phyloP scores from a whole-genome alignment of 371 early-diverging fungal genomes.

The Syncephalis plumigaleata region DNA sequence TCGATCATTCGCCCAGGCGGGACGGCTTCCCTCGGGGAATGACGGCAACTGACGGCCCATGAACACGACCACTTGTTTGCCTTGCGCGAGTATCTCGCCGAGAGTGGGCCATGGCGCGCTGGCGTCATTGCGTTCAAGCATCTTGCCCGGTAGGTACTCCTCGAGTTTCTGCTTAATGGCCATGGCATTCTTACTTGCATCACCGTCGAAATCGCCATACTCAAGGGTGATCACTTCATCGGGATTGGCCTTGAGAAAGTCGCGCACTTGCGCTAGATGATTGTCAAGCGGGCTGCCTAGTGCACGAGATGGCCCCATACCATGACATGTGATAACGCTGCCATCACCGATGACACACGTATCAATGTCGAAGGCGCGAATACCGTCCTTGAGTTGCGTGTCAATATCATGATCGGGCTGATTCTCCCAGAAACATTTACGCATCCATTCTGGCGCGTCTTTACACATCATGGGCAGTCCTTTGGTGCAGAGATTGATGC shows the following conservation, averaged over 20 bases:
- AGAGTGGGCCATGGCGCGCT: conserved; percentile 12
- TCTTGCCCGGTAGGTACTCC: no score
- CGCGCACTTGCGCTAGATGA: background rate
- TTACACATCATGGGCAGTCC: no score
- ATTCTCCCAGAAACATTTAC: conserved; percentile 19
- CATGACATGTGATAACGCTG: conserved; percentile 4
- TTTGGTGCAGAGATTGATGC: no score
- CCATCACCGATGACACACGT: conserved; percentile 1
- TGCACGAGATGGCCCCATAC: background rate
- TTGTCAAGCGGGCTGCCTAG: conserved; percentile 3
- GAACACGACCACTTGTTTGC: conserved; percentile 14
- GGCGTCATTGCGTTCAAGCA: background rate
- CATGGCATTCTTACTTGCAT: background rate
- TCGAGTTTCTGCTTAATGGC: conserved; percentile 1
- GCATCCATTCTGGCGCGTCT: conserved; percentile 10
- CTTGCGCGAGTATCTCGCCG: conserved; percentile 12
- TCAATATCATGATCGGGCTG: conserved; percentile 11
- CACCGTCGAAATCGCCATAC: conserved; percentile 6
- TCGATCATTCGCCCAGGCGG: no score
- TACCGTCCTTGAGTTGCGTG: conserved; percentile 15
- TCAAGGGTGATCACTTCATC: conserved; percentile 5
- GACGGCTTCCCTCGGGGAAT: no score
- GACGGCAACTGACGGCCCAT: conserved; percentile 3
- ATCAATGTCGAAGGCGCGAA: conserved; percentile 5
- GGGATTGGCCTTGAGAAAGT: conserved; percentile 9